Conservation (phyloP, 768 basidiomycete genomes). For the Pisolithus marmoratus region DNA sequence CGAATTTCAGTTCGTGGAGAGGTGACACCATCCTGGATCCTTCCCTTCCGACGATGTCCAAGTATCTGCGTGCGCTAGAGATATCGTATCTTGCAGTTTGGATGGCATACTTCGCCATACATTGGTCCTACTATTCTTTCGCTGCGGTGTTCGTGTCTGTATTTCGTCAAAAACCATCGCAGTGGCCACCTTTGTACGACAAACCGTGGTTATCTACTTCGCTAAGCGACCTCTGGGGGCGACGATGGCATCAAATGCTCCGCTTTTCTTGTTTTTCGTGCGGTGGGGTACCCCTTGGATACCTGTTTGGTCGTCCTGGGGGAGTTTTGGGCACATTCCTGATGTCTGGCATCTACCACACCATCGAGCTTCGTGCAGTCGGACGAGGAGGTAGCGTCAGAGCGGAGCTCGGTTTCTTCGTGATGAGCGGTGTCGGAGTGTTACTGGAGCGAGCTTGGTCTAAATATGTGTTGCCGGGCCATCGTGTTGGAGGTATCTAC, state of each 20-base stretch:
- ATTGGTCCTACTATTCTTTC: slow-evolving; percentile 35
- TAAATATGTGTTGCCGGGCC: slow-evolving; percentile 28
- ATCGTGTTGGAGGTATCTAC: slow-evolving; percentile 37
- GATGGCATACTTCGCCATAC: slow-evolving; percentile 40
- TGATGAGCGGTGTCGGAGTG: slow-evolving; percentile 48
- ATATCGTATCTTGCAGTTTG: slow-evolving; percentile 40
- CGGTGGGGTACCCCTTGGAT: slow-evolving; percentile 40
- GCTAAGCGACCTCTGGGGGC: slow-evolving; percentile 55
- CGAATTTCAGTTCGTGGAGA: slow-evolving; percentile 29
- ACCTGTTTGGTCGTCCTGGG: slow-evolving; percentile 44
- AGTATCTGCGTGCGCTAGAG: slow-evolving; percentile 34
- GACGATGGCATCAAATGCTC: slow-evolving; percentile 63
- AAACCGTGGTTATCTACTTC: slow-evolving; percentile 53
- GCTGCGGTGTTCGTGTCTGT: slow-evolving; percentile 41
- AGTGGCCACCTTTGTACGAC: slow-evolving; percentile 62
- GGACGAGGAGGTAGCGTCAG: slow-evolving; percentile 47
- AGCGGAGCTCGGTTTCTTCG: slow-evolving; percentile 48
- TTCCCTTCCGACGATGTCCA: slow-evolving; percentile 24
- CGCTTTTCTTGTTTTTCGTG: slow-evolving; percentile 49
- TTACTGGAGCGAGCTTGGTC: slow-evolving; percentile 46
- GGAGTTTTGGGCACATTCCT: slow-evolving; percentile 53
- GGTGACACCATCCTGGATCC: slow-evolving; percentile 34
- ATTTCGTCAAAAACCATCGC: slow-evolving; percentile 40
- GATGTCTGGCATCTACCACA: slow-evolving; percentile 55
- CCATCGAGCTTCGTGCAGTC: slow-evolving; percentile 50